Percentiles rank a stretch among this genome's conserved stretches.
These are phyloP conservation scores for Leucosporidium creatinivorum DNA, from an alignment of 768 basidiomycete genomes.

Conservation along the genomic window DNA sequence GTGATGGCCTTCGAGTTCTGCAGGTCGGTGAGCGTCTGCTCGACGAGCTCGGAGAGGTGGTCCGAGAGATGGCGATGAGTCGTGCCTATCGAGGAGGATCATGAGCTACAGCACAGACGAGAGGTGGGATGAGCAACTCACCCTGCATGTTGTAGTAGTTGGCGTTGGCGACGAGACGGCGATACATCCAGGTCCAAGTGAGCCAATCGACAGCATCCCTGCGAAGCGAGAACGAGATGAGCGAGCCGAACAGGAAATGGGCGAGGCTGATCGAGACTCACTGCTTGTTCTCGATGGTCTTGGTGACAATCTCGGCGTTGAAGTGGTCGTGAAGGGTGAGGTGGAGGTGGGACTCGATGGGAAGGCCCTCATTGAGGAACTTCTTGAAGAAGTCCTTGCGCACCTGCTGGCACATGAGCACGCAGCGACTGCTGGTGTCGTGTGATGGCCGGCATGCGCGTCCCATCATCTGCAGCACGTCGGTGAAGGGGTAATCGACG, in stretches of 20 bases:
- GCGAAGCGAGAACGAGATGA: not conserved
- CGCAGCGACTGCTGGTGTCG: constrained; percentile 84
- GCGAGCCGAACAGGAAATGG: not conserved
- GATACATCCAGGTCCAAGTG: constrained; percentile 89
- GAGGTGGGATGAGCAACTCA: not conserved
- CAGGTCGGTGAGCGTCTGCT: constrained; percentile 81
- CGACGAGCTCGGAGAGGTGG: constrained; percentile 90
- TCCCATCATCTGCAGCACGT: constrained; percentile 98
- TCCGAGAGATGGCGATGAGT: constrained; percentile 92
- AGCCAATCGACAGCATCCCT: constrained; percentile 65
- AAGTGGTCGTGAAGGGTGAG: constrained; percentile 93
- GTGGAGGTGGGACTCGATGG: constrained; percentile 90
- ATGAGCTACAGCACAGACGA: constrained; percentile 26
- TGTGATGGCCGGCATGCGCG: constrained; percentile 85
- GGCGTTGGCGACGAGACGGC: constrained; percentile 94
- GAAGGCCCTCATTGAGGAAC: constrained; percentile 92
- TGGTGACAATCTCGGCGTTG: constrained; percentile 94
- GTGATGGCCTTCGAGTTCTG: constrained; percentile 91
- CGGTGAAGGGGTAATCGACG: constrained; percentile 95
- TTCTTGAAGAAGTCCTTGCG: constrained; percentile 98
- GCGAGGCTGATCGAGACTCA: constrained; percentile 44
- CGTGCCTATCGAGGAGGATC: constrained; percentile 53
- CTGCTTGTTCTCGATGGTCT: constrained; percentile 99
- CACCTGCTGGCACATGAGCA: constrained; percentile 78
- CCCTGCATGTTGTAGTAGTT: constrained; percentile 73